Percentiles rank a stretch among this genome's conserved stretches.
Conservation (phyloP, 148 eudicot genomes). For the Cornus controversa region DNA sequence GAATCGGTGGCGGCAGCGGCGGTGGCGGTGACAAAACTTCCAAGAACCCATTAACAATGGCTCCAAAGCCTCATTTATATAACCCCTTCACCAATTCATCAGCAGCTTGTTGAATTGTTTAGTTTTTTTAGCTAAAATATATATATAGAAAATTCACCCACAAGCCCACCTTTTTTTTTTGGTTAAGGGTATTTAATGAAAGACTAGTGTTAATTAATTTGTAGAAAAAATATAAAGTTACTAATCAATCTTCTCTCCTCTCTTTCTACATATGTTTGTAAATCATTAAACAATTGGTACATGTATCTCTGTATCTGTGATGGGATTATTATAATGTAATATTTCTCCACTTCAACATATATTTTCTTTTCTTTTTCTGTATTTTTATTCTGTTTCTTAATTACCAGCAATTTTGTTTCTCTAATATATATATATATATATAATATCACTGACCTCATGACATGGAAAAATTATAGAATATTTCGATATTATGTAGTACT, state of each 20-base stretch:
- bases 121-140: background rate
- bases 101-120: constrained; percentile 34
- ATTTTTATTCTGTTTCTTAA: background rate
- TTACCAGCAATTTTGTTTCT: too few species aligned
- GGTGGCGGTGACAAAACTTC: constrained; percentile 7
- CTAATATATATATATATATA: too few species aligned
- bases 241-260: constrained; percentile 6
- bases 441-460: too few species aligned
- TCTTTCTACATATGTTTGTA: constrained; percentile 17
- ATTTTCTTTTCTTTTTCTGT: constrained; percentile 8
- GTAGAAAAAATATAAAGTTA: constrained; percentile 3
- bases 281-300: background rate
- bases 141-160: background rate
- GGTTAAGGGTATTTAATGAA: constrained; percentile 23
- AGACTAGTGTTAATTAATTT: background rate
- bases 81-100: constrained; percentile 46
- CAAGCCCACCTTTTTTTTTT: constrained; percentile 18
- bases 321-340: constrained; percentile 1
- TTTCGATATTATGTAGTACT: too few species aligned
- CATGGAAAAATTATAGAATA: too few species aligned
- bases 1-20: constrained; percentile 23
- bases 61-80: constrained; percentile 44
- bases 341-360: background rate
- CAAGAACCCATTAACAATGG: constrained; percentile 31
- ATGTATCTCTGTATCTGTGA: background rate